Evolutionary conservation across 306 rosid species (phyloP), one percentile per base, ranked within the genome.

Genomic region (Dryas octopetala): DNA sequence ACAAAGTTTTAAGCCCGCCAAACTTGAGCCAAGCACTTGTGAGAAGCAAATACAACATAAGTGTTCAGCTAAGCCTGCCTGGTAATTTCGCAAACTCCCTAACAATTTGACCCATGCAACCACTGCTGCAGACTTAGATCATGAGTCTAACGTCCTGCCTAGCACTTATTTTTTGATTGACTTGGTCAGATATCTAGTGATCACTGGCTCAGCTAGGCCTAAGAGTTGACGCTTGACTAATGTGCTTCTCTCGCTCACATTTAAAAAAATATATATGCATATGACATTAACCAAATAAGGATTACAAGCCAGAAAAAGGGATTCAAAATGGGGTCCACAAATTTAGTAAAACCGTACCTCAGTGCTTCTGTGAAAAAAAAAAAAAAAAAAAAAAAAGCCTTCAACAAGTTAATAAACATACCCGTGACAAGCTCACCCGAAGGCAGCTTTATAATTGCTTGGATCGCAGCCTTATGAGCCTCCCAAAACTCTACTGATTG

Each of bases 341-440:
- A 17, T 46, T 66, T 46, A 45, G 70, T 45, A 4, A 10, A 16
- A 65, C 74, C 16, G 51, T 9, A 68, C 10, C 26, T 43, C 50
- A 6, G 17, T 16, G 8, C 10, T 32, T 55, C 32, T 26, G n/a
- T 1, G 23, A 51, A 40, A 2, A 28, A 8, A 1, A 11, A 7
- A 19, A 49, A 28, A n/a, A n/a, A n/a, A n/a, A n/a, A 28, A 7
- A 23, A 23, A 57, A 16, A 51, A 53, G 59, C 66, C 64, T 45
- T 74, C 50, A 78, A 62, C 38, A 71, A 44, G 63, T 76, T 66
- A 71, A 71, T 46, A 81, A 50, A 49, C 23, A 76, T 86, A 88
- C 96, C 97, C 26, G 98, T 86, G 74, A 88, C 96, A 80, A 95
- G 86, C 88, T 90, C 96, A 63, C 98, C 97, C 0, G 97, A 83